Percentiles rank a stretch among this genome's conserved stretches.
Conservation (phyloP, 108 stramenopile species). For the Aurantiochytrium sp. region DNA sequence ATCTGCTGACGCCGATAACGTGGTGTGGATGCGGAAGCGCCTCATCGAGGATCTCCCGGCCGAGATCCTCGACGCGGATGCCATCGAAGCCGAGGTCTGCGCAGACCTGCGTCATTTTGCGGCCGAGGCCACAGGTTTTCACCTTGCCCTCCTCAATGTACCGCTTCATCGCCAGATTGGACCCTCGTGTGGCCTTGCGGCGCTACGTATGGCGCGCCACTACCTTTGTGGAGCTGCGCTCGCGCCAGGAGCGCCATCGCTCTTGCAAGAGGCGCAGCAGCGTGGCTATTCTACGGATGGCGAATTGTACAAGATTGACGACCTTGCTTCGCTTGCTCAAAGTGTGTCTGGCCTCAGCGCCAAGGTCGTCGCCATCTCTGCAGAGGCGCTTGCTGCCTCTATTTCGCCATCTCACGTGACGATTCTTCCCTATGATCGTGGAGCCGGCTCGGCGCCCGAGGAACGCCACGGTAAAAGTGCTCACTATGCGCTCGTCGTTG, state of each 20-base stretch:
- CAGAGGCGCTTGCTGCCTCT: not conserved
- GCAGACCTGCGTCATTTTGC: not conserved
- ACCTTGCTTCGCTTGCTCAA: not conserved
- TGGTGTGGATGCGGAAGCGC: not conserved
- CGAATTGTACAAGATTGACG: not conserved
- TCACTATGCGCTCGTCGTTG: not conserved
- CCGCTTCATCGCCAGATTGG: not conserved
- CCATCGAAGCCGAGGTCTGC: not conserved
- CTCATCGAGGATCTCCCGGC: not conserved
- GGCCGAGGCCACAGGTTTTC: not conserved
- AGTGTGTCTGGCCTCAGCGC: not conserved
- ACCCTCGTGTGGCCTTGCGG: not conserved
- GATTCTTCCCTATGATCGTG: not conserved
- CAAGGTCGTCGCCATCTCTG: not conserved
- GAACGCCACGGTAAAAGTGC: not conserved
- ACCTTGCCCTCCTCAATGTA: not conserved
- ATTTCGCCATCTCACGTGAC: not conserved
- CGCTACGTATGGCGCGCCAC: conserved; percentile 9
- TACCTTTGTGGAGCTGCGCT: not conserved
- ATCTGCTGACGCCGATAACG: not conserved
- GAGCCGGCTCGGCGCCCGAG: not conserved
- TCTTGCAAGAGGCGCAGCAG: not conserved
- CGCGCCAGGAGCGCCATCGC: not conserved
- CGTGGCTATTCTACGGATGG: not conserved
- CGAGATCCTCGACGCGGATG: not conserved